phyloP scores from a whole-genome alignment of 805 yeast species.

The Wickerhamomyces xylosicus region DNA sequence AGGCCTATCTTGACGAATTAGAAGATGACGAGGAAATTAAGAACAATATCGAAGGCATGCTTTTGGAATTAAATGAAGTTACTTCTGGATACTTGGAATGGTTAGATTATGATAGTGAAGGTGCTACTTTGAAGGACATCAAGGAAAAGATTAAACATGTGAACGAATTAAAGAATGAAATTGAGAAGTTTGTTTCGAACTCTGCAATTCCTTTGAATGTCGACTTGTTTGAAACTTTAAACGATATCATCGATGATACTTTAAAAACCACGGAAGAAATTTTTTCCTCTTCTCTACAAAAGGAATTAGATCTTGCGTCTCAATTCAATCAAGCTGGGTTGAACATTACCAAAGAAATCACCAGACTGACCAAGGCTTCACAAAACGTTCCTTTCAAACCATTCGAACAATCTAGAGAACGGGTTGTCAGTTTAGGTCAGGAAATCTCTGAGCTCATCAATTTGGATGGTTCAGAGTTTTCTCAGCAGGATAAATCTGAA shows the following conservation, averaged over 20 bases:
- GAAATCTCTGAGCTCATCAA: constrained; percentile 16
- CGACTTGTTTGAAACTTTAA: constrained; percentile 32
- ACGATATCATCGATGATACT: constrained; percentile 30
- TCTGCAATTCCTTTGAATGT: constrained; percentile 35
- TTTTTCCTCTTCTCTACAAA: constrained; percentile 34
- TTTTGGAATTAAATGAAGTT: constrained; percentile 25
- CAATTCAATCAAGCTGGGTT: constrained; percentile 34
- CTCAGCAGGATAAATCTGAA: constrained; percentile 5
- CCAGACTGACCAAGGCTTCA: constrained; percentile 26
- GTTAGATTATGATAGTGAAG: constrained; percentile 66
- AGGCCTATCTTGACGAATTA: constrained; percentile 38
- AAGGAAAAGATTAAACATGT: constrained; percentile 21
- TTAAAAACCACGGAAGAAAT: constrained; percentile 33
- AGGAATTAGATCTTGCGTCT: constrained; percentile 30
- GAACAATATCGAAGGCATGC: constrained; percentile 29
- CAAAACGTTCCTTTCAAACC: constrained; percentile 19
- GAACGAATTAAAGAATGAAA: constrained; percentile 18
- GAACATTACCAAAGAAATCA: constrained; percentile 42
- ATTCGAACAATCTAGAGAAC: constrained; percentile 18
- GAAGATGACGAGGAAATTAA: constrained; percentile 33
- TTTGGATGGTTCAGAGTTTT: too few relatives aligned
- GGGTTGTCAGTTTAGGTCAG: constrained; percentile 20
- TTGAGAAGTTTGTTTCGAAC: constrained; percentile 30
- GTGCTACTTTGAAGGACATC: constrained; percentile 31
- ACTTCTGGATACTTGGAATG: constrained; percentile 55